A percentile compares a stretch with the other conserved stretches of the same genome.
Evolutionary conservation across 208 protist species (phyloP).

Genomic region (Acanthamoeba triangularis): DNA sequence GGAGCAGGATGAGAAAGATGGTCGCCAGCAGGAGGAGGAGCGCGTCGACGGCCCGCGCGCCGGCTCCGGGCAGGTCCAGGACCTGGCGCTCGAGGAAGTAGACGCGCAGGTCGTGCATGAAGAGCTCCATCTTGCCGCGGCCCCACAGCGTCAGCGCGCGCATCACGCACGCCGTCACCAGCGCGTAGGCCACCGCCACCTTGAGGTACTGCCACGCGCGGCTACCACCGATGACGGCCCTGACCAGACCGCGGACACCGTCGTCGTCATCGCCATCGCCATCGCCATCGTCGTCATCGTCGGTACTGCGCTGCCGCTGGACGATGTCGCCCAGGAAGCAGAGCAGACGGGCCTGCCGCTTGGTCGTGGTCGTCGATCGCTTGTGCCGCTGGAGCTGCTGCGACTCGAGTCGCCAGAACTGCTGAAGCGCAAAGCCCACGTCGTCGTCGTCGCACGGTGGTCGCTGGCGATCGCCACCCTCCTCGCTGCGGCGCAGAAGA

Average conservation of each 20-base stretch:
- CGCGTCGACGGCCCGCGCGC: not conserved
- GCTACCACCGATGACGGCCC: not conserved
- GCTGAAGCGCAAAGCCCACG: not conserved
- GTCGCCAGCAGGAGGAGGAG: not conserved
- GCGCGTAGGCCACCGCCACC: not conserved
- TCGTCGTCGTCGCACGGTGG: not conserved
- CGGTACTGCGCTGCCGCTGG: not conserved
- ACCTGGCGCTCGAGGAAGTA: not conserved
- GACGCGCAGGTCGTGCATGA: not conserved
- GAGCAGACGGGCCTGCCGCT: conserved; percentile 7
- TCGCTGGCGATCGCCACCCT: not conserved
- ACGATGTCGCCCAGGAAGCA: conserved; percentile 35
- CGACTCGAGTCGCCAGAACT: conserved; percentile 54
- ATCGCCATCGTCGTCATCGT: not conserved
- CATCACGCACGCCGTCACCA: conserved; percentile 4
- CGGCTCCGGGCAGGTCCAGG: not conserved
- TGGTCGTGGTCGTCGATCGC: not conserved
- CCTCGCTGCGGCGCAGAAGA: not conserved
- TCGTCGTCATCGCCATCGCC: not conserved
- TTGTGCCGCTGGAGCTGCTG: not conserved
- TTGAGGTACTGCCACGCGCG: not conserved
- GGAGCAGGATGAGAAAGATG: conserved; percentile 19
- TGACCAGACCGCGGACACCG: not conserved
- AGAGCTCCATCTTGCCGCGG: conserved; percentile 53
- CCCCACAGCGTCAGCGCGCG: conserved; percentile 9